These are phyloP conservation scores for Adansonia grandidieri DNA, from an alignment of 441 rosid genomes.

Conservation along the genomic window DNA sequence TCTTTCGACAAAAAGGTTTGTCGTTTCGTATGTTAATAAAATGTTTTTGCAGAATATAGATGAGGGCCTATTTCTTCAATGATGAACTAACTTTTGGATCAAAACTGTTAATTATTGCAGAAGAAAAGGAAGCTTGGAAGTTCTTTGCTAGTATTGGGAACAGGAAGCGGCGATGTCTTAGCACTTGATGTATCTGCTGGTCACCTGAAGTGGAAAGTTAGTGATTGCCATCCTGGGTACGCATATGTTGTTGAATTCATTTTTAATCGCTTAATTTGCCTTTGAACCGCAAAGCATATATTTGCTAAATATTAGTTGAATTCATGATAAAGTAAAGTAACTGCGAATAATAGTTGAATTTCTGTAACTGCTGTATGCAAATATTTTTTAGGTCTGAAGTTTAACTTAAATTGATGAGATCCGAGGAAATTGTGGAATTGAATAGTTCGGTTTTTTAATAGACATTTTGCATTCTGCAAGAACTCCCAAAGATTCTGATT, in stretches of 20 bases:
- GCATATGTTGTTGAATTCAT: conserved; percentile 33
- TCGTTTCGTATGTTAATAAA: neutral
- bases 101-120: conserved; percentile 46
- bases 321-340: neutral
- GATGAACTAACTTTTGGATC: conserved; percentile 29
- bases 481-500: neutral
- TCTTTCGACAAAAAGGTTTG: conserved; percentile 56
- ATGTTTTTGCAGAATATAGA: neutral
- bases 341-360: neutral
- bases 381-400: neutral
- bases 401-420: neutral
- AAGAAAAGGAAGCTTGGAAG: conserved; percentile 80
- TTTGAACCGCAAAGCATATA: conserved; percentile 1
- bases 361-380: neutral
- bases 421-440: neutral
- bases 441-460: neutral
- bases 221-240: conserved; percentile 95
- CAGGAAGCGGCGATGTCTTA: conserved; percentile 91
- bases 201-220: conserved; percentile 79
- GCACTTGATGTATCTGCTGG: conserved; percentile 93
- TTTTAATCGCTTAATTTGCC: conserved; percentile 9
- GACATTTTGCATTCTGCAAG: neutral
- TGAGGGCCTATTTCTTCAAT: neutral
- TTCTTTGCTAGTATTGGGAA: conserved; percentile 76
- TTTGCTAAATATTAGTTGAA: neutral